phyloP scores from a whole-genome alignment of 2,329 filamentous ascomycete genomes.

The Xylariaceae sp. region DNA sequence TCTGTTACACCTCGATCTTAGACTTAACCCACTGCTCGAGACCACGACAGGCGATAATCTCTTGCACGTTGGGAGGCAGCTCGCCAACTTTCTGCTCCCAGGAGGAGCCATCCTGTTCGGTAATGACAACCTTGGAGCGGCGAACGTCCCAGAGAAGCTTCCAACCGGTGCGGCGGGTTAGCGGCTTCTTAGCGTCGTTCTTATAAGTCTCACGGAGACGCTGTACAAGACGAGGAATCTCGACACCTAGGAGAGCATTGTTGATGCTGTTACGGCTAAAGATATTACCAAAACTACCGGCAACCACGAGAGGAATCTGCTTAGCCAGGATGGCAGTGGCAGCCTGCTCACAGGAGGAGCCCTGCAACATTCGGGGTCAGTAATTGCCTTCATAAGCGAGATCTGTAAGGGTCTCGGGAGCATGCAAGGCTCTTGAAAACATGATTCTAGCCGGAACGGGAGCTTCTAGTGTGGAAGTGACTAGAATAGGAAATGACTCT shows the following conservation, averaged over 20 bases:
- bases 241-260: constrained; percentile 76
- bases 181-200: constrained; percentile 46
- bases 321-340: constrained; percentile 86
- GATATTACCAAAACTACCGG: constrained; percentile 84
- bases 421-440: no score
- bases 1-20: neutral
- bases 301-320: constrained; percentile 79
- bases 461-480: no score
- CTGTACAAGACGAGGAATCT: constrained; percentile 71
- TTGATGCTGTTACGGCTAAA: constrained; percentile 82
- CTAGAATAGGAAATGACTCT: no score
- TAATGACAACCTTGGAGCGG: neutral
- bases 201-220: constrained; percentile 69
- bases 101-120: constrained; percentile 58
- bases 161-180: constrained; percentile 82
- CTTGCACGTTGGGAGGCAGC: constrained; percentile 84
- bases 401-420: no score
- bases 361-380: no score
- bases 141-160: constrained; percentile 79
- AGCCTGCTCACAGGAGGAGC: constrained; percentile 77
- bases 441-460: no score
- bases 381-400: no score
- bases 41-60: constrained; percentile 55
- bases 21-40: neutral
- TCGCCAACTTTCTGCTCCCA: constrained; percentile 87